These are phyloP conservation scores for Fraxinus dipetala DNA, from an alignment of 305 asterid genomes.

Conservation along the genomic window DNA sequence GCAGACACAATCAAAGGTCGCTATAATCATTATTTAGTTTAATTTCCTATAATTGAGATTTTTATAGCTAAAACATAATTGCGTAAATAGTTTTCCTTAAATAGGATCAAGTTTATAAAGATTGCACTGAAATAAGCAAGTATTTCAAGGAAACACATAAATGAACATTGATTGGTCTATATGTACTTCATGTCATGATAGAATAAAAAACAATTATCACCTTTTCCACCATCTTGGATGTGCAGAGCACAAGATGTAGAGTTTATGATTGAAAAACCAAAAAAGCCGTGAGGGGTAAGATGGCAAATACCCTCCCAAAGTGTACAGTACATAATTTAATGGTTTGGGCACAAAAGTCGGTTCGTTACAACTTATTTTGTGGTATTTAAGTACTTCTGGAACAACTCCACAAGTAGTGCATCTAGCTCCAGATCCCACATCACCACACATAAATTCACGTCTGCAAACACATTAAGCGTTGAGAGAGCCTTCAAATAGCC, in stretches of 20 bases:
- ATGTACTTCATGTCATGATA: background rate
- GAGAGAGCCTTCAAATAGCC: constrained; percentile 24
- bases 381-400: constrained; percentile 16
- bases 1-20: background rate
- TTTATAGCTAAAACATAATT: background rate
- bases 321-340: too few relatives aligned
- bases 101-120: background rate
- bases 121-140: background rate
- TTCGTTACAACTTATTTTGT: constrained; percentile 7
- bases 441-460: constrained; percentile 16
- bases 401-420: constrained; percentile 20
- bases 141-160: background rate
- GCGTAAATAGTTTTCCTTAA: background rate
- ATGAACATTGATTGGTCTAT: background rate
- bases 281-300: background rate
- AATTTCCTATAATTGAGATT: background rate
- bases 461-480: constrained; percentile 13
- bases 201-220: background rate
- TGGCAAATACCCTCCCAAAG: background rate
- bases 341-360: too few relatives aligned
- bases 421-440: constrained; percentile 32
- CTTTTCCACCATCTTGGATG: background rate
- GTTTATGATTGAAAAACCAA: background rate
- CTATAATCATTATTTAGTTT: background rate
- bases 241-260: background rate